Conservation (phyloP, 2,329 filamentous ascomycete species). For the Arthrinium phaeospermum region DNA sequence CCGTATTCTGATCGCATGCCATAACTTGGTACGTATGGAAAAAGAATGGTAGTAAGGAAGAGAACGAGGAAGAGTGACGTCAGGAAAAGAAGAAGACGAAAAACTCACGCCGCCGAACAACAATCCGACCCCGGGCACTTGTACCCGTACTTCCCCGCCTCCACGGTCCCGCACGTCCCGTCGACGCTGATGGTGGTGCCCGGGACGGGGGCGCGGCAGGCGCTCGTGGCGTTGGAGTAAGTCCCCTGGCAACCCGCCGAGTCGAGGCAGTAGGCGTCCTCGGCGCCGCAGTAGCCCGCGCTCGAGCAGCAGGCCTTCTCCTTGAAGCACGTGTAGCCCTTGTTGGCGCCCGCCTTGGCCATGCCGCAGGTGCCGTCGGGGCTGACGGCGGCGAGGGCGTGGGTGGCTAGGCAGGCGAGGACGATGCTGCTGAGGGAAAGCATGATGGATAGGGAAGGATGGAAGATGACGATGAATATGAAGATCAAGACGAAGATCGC, state of each 20-base stretch:
- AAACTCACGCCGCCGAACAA: constrained; percentile 37
- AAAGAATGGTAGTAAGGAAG: not conserved
- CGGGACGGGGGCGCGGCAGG: constrained; percentile 35
- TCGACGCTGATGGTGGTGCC: constrained; percentile 38
- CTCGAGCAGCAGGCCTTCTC: constrained; percentile 37
- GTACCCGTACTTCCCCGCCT: constrained; percentile 37
- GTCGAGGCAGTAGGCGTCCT: constrained; percentile 37
- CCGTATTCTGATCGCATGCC: no score
- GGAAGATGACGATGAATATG: no score
- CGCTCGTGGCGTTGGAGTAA: constrained; percentile 36
- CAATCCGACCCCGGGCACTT: constrained; percentile 35
- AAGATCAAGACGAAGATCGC: not conserved
- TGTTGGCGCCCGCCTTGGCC: constrained; percentile 30
- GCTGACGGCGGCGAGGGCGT: constrained; percentile 30
- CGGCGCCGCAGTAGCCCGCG: constrained; percentile 39
- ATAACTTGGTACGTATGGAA: not conserved
- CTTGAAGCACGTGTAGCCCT: constrained; percentile 38
- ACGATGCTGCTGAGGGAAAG: not conserved
- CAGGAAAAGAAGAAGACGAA: constrained; percentile 9
- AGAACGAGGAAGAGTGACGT: not conserved
- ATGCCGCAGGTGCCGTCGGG: constrained; percentile 39
- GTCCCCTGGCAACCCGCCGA: constrained; percentile 36
- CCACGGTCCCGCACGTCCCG: constrained; percentile 37
- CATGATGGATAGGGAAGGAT: not conserved
- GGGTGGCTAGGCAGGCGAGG: not conserved